Conservation (phyloP, 2,329 filamentous ascomycete species). For the Ceratocystis harringtonii region DNA sequence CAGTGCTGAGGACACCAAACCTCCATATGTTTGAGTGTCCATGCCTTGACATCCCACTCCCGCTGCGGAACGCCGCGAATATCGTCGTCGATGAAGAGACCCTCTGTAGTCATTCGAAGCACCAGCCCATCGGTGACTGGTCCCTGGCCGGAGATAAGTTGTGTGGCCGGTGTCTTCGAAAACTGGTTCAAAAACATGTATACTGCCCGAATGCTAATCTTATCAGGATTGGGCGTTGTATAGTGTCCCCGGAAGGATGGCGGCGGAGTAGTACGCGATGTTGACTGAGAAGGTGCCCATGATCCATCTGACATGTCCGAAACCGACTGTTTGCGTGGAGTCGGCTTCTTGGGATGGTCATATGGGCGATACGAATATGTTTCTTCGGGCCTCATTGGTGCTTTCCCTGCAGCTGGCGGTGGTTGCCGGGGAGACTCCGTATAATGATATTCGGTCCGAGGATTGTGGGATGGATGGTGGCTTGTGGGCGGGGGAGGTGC, state of each 20-base stretch:
- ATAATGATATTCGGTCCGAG: conserved; percentile 12
- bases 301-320: conserved; percentile 66
- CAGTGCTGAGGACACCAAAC: conserved; percentile 62
- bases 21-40: conserved; percentile 89
- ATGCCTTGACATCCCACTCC: conserved; percentile 97
- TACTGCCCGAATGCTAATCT: conserved; percentile 88
- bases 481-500: conserved; percentile 18
- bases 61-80: conserved; percentile 79
- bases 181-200: conserved; percentile 87
- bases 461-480: conserved; percentile 23
- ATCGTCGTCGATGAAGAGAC: conserved; percentile 94
- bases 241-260: conserved; percentile 66
- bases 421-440: conserved; percentile 26
- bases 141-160: conserved; percentile 71
- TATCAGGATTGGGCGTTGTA: conserved; percentile 78
- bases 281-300: conserved; percentile 73
- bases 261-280: conserved; percentile 68
- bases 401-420: conserved; percentile 24
- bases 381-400: conserved; percentile 45
- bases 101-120: conserved; percentile 81
- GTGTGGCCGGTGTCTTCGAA: conserved; percentile 74
- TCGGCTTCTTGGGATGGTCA: conserved; percentile 47
- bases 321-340: conserved; percentile 47
- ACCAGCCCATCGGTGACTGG: conserved; percentile 85
- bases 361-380: conserved; percentile 63